Base-by-base conservation (phyloP, 2,329 filamentous ascomycete genomes). In the Fulvia fulva region DNA sequence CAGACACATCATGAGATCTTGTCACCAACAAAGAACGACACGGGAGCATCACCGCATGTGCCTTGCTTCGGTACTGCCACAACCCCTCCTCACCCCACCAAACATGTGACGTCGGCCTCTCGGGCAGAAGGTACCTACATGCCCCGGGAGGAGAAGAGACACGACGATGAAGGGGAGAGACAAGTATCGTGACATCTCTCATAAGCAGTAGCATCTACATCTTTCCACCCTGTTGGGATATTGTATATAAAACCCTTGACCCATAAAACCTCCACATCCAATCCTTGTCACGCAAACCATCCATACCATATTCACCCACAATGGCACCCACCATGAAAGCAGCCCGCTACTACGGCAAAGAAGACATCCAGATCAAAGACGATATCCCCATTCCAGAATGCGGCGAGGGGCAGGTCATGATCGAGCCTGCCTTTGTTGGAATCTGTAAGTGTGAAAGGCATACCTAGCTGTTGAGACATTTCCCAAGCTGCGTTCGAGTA, bases 281-380 rank as follows among this genome's bases (percentile, higher is more conserved):
- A 23, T 25, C 44, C 44, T 26, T 9, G 19, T 25, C 6, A 45
- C 41, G n/a, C 22, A n/a, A 28, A 12, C n/a, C n/a, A 43, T 21
- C 51, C 23, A 28, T 21, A 49, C 5, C 51, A 49, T 28, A 51
- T 26, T 9, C n/a, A 25, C 12, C 1, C 14, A 45, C n/a, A 49
- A 53, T 52, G 52, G 9, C 51, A n/a, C 22, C 32, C 52, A 66
- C 62, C 22, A 84, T 84, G 82, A 76, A 76, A 63, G 82, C 82
- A 49, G 78, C 80, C 23, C 74, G 80, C 64, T 85, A 80, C 64
- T 80, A 83, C 66, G 81, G 81, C 16, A 79, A 78, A 59, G 77
- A 80, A 62, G 81, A 85, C 65, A 78, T 85, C 55, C 74, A 81
- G 43, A 76, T 84, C 62, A 81, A 83, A 62, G 68, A 80, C 60